These are phyloP conservation scores for Vinca minor DNA, from an alignment of 257 asterid species.

Conservation along the genomic window DNA sequence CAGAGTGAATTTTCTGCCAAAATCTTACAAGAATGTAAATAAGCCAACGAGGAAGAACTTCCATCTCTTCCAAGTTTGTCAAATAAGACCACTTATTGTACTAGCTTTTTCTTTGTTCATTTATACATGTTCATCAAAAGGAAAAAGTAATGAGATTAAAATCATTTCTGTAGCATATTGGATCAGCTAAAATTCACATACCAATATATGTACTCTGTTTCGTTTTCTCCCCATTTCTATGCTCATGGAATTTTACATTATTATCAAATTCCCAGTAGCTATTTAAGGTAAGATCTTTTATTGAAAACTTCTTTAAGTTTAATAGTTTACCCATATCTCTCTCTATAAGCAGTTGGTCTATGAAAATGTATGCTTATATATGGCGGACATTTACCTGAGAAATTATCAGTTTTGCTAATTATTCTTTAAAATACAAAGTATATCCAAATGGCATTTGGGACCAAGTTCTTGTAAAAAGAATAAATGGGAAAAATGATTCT, in stretches of 20 bases:
- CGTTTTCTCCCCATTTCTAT: no score
- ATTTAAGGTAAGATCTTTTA: no score
- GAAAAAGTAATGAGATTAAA: not conserved
- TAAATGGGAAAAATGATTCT: no score
- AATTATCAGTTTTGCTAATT: not conserved
- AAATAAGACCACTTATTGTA: not conserved
- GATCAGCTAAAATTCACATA: no score
- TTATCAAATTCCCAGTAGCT: no score
- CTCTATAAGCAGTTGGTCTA: no score
- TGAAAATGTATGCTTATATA: no score
- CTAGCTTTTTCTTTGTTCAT: not conserved
- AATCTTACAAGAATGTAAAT: constrained; percentile 7
- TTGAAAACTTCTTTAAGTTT: no score
- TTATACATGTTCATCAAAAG: not conserved
- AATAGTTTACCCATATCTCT: no score
- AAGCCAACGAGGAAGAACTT: not conserved
- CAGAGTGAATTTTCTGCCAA: no score
- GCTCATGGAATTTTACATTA: not conserved
- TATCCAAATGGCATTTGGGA: not conserved
- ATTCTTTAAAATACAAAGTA: not conserved
- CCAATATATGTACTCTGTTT: not conserved
- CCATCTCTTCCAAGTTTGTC: not conserved
- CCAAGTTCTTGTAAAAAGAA: no score
- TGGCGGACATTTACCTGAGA: not conserved
- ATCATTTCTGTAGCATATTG: not conserved